Conservation (phyloP, 441 rosid species). For the Erodium moschatum region DNA sequence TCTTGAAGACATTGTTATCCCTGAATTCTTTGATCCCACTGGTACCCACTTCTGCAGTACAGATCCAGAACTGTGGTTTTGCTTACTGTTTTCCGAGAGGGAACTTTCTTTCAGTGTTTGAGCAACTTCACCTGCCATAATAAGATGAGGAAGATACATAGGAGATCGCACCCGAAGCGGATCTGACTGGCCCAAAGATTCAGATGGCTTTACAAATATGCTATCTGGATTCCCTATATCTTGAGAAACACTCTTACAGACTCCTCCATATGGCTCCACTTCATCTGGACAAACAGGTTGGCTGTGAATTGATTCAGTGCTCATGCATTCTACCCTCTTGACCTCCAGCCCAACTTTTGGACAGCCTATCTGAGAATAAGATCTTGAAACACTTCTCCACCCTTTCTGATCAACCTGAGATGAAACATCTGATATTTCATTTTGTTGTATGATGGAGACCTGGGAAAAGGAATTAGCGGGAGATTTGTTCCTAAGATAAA, state of each 20-base stretch:
- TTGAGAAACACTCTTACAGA: slow-evolving; percentile 16
- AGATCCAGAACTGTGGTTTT: slow-evolving; percentile 31
- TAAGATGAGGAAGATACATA: slow-evolving; percentile 24
- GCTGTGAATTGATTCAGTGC: slow-evolving; percentile 22
- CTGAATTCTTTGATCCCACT: slow-evolving; percentile 27
- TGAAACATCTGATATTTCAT: slow-evolving; percentile 19
- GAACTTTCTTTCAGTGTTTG: slow-evolving; percentile 26
- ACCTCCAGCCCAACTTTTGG: slow-evolving; percentile 16
- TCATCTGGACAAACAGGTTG: slow-evolving; percentile 21
- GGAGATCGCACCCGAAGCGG: too few relatives aligned
- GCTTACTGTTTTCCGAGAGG: slow-evolving; percentile 27
- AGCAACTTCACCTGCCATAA: slow-evolving; percentile 24
- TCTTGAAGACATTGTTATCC: slow-evolving; percentile 14
- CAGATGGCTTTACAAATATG: slow-evolving; percentile 17
- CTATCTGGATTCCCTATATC: slow-evolving; percentile 21
- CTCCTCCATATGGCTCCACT: slow-evolving; percentile 14
- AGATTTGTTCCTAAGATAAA: slow-evolving; percentile 23
- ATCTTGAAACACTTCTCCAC: slow-evolving; percentile 18
- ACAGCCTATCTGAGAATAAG: slow-evolving; percentile 16
- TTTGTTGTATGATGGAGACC: slow-evolving; percentile 10
- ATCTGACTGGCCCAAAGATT: slow-evolving; percentile 15
- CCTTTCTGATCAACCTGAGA: slow-evolving; percentile 13
- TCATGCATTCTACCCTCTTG: slow-evolving; percentile 15
- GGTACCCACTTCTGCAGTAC: slow-evolving; percentile 44
- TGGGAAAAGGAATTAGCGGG: slow-evolving; percentile 16